Evolutionary conservation across 306 rosid genomes (phyloP), one percentile per base, ranked within the genome.

Genomic region (Lablab purpureus): DNA sequence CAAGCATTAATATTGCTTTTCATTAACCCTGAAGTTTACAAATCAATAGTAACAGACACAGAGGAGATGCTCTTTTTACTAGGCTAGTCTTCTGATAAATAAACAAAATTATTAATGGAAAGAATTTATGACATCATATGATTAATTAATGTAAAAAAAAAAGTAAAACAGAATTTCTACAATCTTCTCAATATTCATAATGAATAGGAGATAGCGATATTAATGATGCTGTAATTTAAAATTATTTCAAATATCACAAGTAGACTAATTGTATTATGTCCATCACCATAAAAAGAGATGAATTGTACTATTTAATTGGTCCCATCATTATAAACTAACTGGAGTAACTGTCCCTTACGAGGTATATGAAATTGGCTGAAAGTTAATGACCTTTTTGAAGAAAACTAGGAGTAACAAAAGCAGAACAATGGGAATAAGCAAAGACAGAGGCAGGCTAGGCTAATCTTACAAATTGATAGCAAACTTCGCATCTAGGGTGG

Each of bases 401-500:
- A 72, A 54, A 58, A 69, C 77, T 45, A 75, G 63, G 3, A 80
- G n/a, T 37, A 50, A 28, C 59, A n/a, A 71, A 34, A 67, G 58
- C 49, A 51, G 76, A 59, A 70, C 58, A 73, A 7, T 49, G 73
- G 51, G 10, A 71, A 68, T 40, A 18, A 72, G 8, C 21, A 27
- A 54, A 69, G 49, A 55, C 13, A 82, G 47, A n/a, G 40, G 59
- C 13, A 80, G 32, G 67, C n/a, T 19, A 80, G 32, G 67, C n/a
- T 19, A 77, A 55, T 78, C 97, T 87, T 89, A 94, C 98, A 87
- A 87, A 91, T 76, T 89, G 93, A 84, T 86, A 91, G 81, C 98
- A 94, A 79, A 94, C 97, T 88, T 94, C 98, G 77, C 97, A 92
- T 78, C 88, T 94, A 32, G 99, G 99, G 76, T 91, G 97, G 47